Evolutionary conservation across 257 asterid species (phyloP).

Genomic region (Leonotis leonurus): DNA sequence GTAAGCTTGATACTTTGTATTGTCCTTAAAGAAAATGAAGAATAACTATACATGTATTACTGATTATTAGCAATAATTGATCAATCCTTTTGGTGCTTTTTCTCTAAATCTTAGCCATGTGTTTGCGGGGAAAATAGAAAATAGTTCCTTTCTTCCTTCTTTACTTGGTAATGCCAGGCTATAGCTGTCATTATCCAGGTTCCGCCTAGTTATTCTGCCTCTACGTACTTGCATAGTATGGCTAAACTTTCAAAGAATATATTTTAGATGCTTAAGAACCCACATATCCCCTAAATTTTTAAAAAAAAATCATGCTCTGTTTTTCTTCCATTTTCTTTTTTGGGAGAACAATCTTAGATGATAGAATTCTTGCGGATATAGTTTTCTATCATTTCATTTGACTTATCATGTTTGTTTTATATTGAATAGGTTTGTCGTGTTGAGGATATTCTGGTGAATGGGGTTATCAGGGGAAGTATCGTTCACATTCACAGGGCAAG

Average conservation of each 20-base stretch:
- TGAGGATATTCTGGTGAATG: constrained; percentile 81
- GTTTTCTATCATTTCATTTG: neutral
- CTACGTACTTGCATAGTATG: neutral
- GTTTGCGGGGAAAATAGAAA: neutral
- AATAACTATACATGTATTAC: constrained; percentile 1
- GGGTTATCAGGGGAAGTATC: constrained; percentile 78
- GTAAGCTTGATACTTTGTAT: constrained; percentile 41
- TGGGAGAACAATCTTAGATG: neutral
- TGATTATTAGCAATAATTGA: neutral
- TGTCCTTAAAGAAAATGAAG: neutral
- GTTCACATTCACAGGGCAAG: constrained; percentile 94
- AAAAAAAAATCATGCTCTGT: neutral
- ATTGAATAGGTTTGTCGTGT: constrained; percentile 81
- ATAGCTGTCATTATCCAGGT: neutral
- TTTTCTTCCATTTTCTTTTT: neutral
- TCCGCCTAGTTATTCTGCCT: neutral
- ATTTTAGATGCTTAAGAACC: constrained; percentile 18
- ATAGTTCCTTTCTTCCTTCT: neutral
- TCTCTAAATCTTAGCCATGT: neutral
- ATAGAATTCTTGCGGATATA: constrained; percentile 5
- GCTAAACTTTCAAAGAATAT: neutral
- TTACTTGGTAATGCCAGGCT: neutral
- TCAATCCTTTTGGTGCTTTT: constrained; percentile 4
- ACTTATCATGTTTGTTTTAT: constrained; percentile 15
- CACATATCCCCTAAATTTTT: constrained; percentile 1